Evolutionary conservation across 2,329 filamentous ascomycete species (phyloP).

Genomic region (Microdochium paspali): DNA sequence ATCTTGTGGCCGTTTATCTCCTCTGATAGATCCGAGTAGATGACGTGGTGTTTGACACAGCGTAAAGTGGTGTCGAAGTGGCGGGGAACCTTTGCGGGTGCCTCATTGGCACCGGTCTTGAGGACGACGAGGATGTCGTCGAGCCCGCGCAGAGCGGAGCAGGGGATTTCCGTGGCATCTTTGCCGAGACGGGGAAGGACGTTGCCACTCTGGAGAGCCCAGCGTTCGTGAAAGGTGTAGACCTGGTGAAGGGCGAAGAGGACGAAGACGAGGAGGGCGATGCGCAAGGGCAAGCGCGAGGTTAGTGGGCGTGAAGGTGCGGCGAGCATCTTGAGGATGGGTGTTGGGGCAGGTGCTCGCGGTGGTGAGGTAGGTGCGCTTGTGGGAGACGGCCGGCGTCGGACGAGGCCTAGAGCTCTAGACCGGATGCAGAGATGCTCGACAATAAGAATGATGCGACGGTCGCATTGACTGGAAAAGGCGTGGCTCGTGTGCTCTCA

Average conservation of each 20-base stretch:
- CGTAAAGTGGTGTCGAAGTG: constrained; percentile 44
- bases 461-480: too few relatives aligned
- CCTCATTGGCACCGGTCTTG: constrained; percentile 49
- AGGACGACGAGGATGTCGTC: constrained; percentile 46
- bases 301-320: not conserved
- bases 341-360: too few relatives aligned
- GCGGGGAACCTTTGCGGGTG: constrained; percentile 41
- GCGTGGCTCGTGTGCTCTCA: too few relatives aligned
- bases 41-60: constrained; percentile 43
- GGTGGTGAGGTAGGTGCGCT: too few relatives aligned
- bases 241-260: not conserved
- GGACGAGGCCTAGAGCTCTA: too few relatives aligned
- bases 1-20: constrained; percentile 37
- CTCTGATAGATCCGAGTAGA: constrained; percentile 50
- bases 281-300: not conserved
- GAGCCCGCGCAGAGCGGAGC: constrained; percentile 26
- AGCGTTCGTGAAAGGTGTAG: not conserved
- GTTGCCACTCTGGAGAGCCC: not conserved
- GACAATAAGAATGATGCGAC: too few relatives aligned
- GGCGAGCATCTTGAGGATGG: not conserved
- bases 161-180: constrained; percentile 4
- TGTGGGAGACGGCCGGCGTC: too few relatives aligned
- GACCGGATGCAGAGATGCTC: too few relatives aligned
- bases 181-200: not conserved
- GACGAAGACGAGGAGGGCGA: not conserved